phyloP scores from a whole-genome alignment of 495 filamentous ascomycete species.

The Talaromyces thailandensis region DNA sequence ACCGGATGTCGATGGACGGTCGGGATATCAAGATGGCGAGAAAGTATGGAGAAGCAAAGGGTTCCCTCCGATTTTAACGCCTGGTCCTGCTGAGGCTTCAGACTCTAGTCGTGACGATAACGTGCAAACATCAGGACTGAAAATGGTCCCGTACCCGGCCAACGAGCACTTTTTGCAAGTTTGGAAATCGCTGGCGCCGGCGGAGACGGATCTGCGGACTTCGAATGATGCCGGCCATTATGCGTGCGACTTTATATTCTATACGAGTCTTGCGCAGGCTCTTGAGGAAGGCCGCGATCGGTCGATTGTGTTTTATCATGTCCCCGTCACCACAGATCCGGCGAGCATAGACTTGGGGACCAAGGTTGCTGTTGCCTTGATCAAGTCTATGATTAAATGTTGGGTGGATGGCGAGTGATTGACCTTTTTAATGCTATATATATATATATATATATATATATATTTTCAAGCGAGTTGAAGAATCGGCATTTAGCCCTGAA shows the following conservation, averaged over 20 bases:
- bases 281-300: conserved; percentile 37
- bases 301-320: conserved; percentile 70
- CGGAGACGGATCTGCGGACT: conserved; percentile 46
- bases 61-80: conserved; percentile 23
- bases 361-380: conserved; percentile 57
- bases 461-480: no score
- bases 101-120: neutral
- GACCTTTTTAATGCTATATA: no score
- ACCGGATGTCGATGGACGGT: conserved; percentile 55
- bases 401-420: conserved; percentile 23
- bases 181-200: conserved; percentile 24
- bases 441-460: no score
- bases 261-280: conserved; percentile 55
- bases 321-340: conserved; percentile 52
- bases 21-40: conserved; percentile 43
- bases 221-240: conserved; percentile 74
- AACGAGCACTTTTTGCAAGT: conserved; percentile 23
- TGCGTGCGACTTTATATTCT: conserved; percentile 84
- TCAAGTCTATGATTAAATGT: conserved; percentile 54
- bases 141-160: conserved; percentile 19
- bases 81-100: conserved; percentile 14
- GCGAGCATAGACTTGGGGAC: conserved; percentile 48
- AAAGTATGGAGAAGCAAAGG: conserved; percentile 36
- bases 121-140: neutral
- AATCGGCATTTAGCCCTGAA: no score